phyloP scores from a whole-genome alignment of 139 green algal species.

The Chlamydomonas eustigma region DNA sequence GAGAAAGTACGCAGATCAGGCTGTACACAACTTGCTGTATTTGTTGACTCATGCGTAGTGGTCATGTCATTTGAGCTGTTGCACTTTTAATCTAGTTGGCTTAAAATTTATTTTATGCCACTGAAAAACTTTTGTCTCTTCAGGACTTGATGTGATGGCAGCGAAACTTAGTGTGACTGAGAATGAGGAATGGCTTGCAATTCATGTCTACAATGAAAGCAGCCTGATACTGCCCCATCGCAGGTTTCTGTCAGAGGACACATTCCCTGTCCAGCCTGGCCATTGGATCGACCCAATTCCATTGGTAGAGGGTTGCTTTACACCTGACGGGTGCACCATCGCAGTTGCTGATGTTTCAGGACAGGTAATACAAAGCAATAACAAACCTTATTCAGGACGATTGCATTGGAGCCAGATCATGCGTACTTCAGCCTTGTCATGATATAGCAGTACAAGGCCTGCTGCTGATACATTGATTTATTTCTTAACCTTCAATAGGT shows the following conservation, averaged over 20 bases:
- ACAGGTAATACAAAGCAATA: neutral
- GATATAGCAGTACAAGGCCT: neutral
- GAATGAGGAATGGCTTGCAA: too few relatives aligned
- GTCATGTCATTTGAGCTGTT: too few relatives aligned
- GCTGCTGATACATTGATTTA: neutral
- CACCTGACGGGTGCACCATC: neutral
- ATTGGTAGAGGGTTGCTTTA: slow-evolving; percentile 64
- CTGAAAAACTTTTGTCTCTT: too few relatives aligned
- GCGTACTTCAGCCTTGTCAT: neutral
- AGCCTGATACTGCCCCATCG: neutral
- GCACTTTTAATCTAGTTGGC: too few relatives aligned
- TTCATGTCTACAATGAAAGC: too few relatives aligned
- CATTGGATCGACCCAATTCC: slow-evolving; percentile 58
- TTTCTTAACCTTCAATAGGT: slow-evolving; percentile 51
- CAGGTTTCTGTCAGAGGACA: slow-evolving; percentile 52
- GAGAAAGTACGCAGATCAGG: slow-evolving; percentile 35
- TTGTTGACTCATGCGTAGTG: too few relatives aligned
- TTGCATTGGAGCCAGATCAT: neutral
- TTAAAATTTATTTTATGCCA: too few relatives aligned
- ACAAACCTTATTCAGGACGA: neutral
- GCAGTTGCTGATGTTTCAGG: neutral
- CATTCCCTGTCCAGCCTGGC: slow-evolving; percentile 35
- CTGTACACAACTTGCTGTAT: too few relatives aligned
- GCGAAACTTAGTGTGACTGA: too few relatives aligned
- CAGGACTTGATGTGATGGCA: too few relatives aligned